Evolutionary conservation across 2,329 filamentous ascomycete species (phyloP), one percentile per base, ranked within the genome.

Genomic region (Blastomyces parvus): DNA sequence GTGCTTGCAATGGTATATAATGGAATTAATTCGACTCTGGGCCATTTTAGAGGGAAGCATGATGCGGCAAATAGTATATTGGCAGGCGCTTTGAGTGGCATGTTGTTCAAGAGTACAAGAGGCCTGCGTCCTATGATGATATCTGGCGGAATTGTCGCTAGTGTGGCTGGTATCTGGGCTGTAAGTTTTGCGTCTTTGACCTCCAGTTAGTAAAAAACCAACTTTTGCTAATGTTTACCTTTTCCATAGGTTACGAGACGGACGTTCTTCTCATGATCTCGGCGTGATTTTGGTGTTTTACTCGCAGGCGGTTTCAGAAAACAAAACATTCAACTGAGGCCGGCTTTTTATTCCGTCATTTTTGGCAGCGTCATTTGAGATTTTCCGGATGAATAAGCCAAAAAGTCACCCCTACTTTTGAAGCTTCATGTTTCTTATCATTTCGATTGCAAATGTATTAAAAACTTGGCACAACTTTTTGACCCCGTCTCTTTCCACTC

Each of bases 1-100:
- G 93, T 97, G 42, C 87, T 99, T 62, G 94, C 95, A 42, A 92
- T 99, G 82, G 86, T 91, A 61, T 99, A 99, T 80, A 99, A 97
- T 79, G 89, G 90, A 62, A 82, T 94, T 76, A 96, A 96, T 80
- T 94, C 90, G 40, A 85, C 85, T 63, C 86, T 96, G 66, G 91
- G 91, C 48, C 86, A 89, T 71, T 76, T 87, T 67, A 83, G 92
- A 65, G 91, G 91, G 67, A 90, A 91, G 79, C 91, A 96, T 70
- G 95, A 99, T 76, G 84, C 91, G 2, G 85, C 88, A 64, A 99
- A 99, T 80, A 94, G 91, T 67, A 84, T 99, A 62, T 78, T 84
- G 25, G 93, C 94, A 5, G 94, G 95, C 67, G 88, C 83, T 1
- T 76, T 99, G 69, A 96, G 91, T 73, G 94, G 94, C 64, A 92